Conservation (phyloP, 2,329 filamentous ascomycete species). For the Beauveria caledonica region DNA sequence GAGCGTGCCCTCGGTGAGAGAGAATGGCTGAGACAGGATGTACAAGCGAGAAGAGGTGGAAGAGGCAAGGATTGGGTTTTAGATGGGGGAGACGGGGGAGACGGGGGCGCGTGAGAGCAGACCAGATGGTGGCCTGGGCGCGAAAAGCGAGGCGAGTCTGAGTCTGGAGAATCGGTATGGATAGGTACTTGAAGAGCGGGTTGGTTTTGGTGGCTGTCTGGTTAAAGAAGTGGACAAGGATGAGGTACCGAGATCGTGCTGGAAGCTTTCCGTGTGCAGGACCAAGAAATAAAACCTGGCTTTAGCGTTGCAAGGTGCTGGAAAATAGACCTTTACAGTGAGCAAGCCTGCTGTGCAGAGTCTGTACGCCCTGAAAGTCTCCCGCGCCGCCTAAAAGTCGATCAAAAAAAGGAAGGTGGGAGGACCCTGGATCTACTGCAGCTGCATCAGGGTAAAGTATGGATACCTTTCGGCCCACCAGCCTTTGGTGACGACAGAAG, state of each 20-base stretch:
- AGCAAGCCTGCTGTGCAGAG: too few relatives aligned
- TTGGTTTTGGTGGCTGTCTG: neutral
- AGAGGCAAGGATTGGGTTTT: conserved; percentile 3
- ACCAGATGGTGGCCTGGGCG: neutral
- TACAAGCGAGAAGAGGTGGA: neutral
- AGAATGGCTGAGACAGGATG: conserved; percentile 7
- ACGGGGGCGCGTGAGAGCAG: neutral
- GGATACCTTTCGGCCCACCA: neutral
- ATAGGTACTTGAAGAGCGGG: neutral
- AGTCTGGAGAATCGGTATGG: neutral
- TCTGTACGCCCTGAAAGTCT: neutral
- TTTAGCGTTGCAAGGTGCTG: neutral
- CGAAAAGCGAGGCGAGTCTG: too few relatives aligned
- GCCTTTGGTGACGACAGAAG: neutral
- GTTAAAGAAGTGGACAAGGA: neutral
- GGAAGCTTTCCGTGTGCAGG: neutral
- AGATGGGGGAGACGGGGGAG: neutral
- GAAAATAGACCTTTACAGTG: neutral
- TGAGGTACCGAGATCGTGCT: neutral
- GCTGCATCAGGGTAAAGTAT: neutral
- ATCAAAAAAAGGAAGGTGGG: neutral
- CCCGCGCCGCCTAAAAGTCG: neutral
- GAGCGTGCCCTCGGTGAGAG: conserved; percentile 5
- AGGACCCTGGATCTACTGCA: conserved; percentile 1
- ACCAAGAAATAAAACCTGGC: neutral